Evolutionary conservation across 139 green algal species (phyloP), one percentile per base, ranked within the genome.

Genomic region (Ostreobium quekettii): DNA sequence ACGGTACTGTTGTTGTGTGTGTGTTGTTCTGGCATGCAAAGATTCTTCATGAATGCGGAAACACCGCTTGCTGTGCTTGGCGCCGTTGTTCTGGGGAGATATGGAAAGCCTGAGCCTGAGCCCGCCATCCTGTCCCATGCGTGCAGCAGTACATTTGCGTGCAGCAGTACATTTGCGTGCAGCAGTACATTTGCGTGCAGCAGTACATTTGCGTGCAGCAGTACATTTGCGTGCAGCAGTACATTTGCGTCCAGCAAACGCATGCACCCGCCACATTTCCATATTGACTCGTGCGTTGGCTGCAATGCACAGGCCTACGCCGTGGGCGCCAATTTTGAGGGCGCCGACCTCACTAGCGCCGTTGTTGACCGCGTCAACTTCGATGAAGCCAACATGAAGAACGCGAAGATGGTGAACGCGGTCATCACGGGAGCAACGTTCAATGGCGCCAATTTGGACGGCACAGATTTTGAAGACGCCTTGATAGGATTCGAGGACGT

Each of bases 341-440:
- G 78, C 1, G 88, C 90, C 0, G 82, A 97, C 81, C 64, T 98
- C 60, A 95, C 85, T 36, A 98, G 95, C 66, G 85, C 88, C 0
- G 88, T 98, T 8, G 59, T 98, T 24, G 93, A 98, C 77, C 78
- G 93, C 2, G 86, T 94, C 37, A 79, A 84, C 68, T 96, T 98
- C 72, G 76, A 74, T 31, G 73, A 76, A 0, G 83, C 88, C 38
- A 90, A 80, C 71, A 59, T 86, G 22, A 73, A 61, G 26, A 19
- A 48, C 58, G 37, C 60, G 36, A 74, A 74, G 49, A 70, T 80
- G 26, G 60, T 75, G 36, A 83, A 83, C 39, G 66, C 73, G 22
- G 46, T 88, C 7, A 77, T 90, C 59, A 89, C 89, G 29, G 86
- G 87, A 22, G 70, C 78, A 15, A 87, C 71, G 1, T 97, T 93